Evolutionary conservation across 495 filamentous ascomycete genomes (phyloP).

Genomic region (Hypoxylon intermedium): DNA sequence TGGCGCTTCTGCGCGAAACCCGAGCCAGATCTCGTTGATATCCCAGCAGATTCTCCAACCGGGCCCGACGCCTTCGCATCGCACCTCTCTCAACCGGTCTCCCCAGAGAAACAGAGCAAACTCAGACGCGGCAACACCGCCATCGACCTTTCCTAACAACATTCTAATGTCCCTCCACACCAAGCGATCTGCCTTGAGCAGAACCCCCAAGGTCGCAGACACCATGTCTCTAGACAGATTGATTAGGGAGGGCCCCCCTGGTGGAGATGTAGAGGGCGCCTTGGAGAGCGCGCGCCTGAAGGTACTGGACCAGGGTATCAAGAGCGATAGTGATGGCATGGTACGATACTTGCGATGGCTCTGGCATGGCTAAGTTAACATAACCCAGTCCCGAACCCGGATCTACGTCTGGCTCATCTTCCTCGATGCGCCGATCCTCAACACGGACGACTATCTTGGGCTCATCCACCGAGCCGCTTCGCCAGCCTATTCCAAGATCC

Average conservation of each 20-base stretch:
- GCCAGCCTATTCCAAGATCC: constrained; percentile 94
- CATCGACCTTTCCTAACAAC: constrained; percentile 24
- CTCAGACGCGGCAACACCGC: constrained; percentile 67
- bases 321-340: constrained; percentile 89
- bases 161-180: constrained; percentile 42
- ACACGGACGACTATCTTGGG: constrained; percentile 84
- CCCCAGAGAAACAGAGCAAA: constrained; percentile 72
- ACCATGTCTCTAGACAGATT: constrained; percentile 70
- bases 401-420: constrained; percentile 97
- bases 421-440: constrained; percentile 80
- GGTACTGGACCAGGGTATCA: constrained; percentile 79
- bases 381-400: constrained; percentile 80
- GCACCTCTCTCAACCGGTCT: constrained; percentile 50
- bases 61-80: constrained; percentile 34
- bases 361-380: constrained; percentile 4
- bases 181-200: constrained; percentile 61
- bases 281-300: constrained; percentile 78
- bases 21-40: constrained; percentile 55
- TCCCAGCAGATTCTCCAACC: constrained; percentile 57
- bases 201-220: constrained; percentile 61
- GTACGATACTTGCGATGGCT: constrained; percentile 53
- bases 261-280: constrained; percentile 68
- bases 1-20: constrained; percentile 46
- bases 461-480: constrained; percentile 93
- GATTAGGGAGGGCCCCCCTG: constrained; percentile 74